Conservation (phyloP, 805 yeast species). For the Ogataea nonfermentans region DNA sequence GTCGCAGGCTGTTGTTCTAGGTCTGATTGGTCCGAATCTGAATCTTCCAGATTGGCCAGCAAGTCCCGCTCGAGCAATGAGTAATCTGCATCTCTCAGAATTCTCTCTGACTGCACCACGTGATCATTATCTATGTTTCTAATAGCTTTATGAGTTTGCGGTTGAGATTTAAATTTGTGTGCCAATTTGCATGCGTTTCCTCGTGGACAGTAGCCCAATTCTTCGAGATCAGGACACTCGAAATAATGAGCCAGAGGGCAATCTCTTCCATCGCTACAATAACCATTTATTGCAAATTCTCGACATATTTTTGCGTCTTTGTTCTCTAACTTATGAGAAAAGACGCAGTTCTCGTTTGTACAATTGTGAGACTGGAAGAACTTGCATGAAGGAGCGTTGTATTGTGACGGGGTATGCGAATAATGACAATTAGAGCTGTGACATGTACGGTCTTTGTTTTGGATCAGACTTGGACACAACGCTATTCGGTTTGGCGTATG, state of each 20-base stretch:
- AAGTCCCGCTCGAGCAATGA: slow-evolving; percentile 16
- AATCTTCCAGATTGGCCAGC: slow-evolving; percentile 15
- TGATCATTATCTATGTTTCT: slow-evolving; percentile 33
- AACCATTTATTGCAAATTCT: slow-evolving; percentile 66
- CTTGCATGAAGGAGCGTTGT: slow-evolving; percentile 59
- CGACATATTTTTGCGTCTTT: slow-evolving; percentile 49
- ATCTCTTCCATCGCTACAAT: slow-evolving; percentile 57
- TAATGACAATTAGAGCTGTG: slow-evolving; percentile 45
- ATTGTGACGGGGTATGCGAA: slow-evolving; percentile 57
- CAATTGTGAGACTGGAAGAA: slow-evolving; percentile 50
- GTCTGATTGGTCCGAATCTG: slow-evolving; percentile 11
- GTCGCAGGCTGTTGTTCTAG: slow-evolving; percentile 10
- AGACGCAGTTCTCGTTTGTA: slow-evolving; percentile 49
- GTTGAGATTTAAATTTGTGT: slow-evolving; percentile 37
- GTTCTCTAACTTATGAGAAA: slow-evolving; percentile 44
- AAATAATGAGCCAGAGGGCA: slow-evolving; percentile 58
- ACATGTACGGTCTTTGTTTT: slow-evolving; percentile 45
- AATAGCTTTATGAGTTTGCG: slow-evolving; percentile 7
- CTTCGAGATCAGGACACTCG: slow-evolving; percentile 72
- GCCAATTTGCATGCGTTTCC: slow-evolving; percentile 50
- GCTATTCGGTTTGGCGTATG: slow-evolving; percentile 54
- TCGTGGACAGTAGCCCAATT: slow-evolving; percentile 56
- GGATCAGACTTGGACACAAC: slow-evolving; percentile 48
- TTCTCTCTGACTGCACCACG: slow-evolving; percentile 24
- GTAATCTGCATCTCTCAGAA: slow-evolving; percentile 19